Conservation (phyloP, 306 rosid species). For the Pterocarpus santalinus region DNA sequence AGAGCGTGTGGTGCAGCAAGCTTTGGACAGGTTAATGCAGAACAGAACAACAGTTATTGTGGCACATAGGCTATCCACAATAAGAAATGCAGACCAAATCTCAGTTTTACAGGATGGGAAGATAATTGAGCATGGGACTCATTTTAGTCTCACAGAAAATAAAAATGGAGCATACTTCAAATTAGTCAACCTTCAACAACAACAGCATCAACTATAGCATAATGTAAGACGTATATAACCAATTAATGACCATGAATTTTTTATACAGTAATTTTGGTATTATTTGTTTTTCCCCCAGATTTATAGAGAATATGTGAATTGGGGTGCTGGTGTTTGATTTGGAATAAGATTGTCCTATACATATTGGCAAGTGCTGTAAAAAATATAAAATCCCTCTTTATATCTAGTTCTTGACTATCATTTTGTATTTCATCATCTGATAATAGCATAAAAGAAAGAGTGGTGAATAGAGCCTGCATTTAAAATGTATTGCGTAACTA, state of each 20-base stretch:
- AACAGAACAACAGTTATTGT: slow-evolving; percentile 89
- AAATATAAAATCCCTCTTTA: slow-evolving; percentile 38
- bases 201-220: slow-evolving; percentile 58
- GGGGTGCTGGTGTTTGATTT: slow-evolving; percentile 38
- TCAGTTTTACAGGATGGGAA: slow-evolving; percentile 90
- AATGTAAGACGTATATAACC: slow-evolving; percentile 39
- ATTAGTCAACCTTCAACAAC: slow-evolving; percentile 93
- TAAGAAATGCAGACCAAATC: slow-evolving; percentile 87
- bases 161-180: slow-evolving; percentile 81
- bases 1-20: slow-evolving; percentile 86
- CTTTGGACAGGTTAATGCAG: slow-evolving; percentile 84
- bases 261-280: slow-evolving; percentile 43
- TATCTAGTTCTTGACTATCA: slow-evolving; percentile 25
- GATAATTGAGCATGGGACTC: slow-evolving; percentile 94
- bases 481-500: not conserved
- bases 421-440: not conserved
- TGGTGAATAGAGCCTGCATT: not conserved
- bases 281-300: slow-evolving; percentile 8
- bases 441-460: not conserved
- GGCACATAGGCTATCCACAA: slow-evolving; percentile 93
- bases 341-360: slow-evolving; percentile 40
- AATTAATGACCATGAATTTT: slow-evolving; percentile 41
- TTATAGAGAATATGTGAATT: slow-evolving; percentile 43
- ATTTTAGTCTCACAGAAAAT: slow-evolving; percentile 77
- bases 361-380: slow-evolving; percentile 36